phyloP scores from a whole-genome alignment of 2,329 filamentous ascomycete genomes.

The Aureobasidium uvarum region DNA sequence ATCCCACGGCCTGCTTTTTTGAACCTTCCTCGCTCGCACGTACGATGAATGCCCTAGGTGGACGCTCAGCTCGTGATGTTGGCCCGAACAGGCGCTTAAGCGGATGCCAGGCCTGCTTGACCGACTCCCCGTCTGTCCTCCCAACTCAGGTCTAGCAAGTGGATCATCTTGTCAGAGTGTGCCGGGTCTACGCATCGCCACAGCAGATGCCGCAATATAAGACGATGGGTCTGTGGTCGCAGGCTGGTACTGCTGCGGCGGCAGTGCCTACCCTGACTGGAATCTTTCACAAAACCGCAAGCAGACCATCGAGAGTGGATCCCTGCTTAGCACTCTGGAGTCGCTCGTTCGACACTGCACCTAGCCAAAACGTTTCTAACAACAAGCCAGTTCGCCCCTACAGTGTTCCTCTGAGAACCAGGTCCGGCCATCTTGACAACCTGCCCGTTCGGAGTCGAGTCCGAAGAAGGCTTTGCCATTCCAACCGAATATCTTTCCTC shows the following conservation, averaged over 20 bases:
- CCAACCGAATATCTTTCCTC: conserved; percentile 12
- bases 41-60: not conserved
- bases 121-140: conserved; percentile 19
- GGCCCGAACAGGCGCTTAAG: conserved; percentile 8
- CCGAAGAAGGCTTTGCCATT: conserved; percentile 24
- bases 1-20: not conserved
- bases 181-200: not conserved
- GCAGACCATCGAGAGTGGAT: not conserved
- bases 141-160: conserved; percentile 3
- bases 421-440: not conserved
- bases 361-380: not conserved
- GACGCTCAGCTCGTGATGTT: not conserved
- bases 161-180: not conserved
- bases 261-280: not conserved
- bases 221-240: not conserved
- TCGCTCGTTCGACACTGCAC: not conserved
- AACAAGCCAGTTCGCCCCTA: not conserved
- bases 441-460: conserved; percentile 2
- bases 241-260: not conserved
- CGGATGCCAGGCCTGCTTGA: not conserved
- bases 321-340: too few species aligned
- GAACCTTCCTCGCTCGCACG: not conserved
- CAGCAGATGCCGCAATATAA: conserved; percentile 5
- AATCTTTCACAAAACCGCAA: too few species aligned
- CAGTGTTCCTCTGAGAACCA: not conserved